Evolutionary conservation across 192 early-diverging fungal genomes (phyloP).

Genomic region (Polychytrium aggregatum): DNA sequence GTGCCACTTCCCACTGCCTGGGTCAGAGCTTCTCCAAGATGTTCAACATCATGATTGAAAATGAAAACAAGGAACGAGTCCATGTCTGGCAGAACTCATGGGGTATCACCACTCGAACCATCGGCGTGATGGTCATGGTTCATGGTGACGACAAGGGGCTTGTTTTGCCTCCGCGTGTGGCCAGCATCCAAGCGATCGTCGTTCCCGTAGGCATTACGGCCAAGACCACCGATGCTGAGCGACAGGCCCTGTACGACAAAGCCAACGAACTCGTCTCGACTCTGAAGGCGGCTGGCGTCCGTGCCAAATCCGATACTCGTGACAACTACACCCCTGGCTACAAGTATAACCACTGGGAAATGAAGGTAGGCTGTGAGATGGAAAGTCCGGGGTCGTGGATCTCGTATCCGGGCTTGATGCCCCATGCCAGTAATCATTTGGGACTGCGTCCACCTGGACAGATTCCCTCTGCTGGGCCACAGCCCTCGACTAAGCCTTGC

Average conservation of each 20-base stretch:
- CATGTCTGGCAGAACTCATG: constrained; percentile 98
- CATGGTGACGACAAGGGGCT: constrained; percentile 99
- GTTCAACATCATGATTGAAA: constrained; percentile 90
- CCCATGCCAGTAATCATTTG: no score
- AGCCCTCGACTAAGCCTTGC: no score
- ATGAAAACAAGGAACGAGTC: constrained; percentile 62
- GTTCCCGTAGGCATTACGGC: constrained; percentile 87
- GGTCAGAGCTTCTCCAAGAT: constrained; percentile 99
- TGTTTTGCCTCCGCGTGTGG: constrained; percentile 89
- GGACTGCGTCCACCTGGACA: no score
- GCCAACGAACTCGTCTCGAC: constrained; percentile 55
- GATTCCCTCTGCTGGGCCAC: no score
- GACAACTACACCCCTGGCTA: constrained; percentile 84
- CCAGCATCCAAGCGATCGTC: constrained; percentile 78
- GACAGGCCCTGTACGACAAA: constrained; percentile 48
- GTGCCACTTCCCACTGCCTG: constrained; percentile 94
- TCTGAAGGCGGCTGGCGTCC: constrained; percentile 62
- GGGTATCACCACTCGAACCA: constrained; percentile 94
- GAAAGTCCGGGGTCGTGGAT: no score
- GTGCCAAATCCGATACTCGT: constrained; percentile 68
- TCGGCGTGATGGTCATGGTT: constrained; percentile 99
- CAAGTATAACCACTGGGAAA: constrained; percentile 99
- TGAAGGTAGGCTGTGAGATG: constrained; percentile 41
- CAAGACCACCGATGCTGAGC: constrained; percentile 73
- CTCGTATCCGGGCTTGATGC: no score